Evolutionary conservation across 2,329 filamentous ascomycete genomes (phyloP).

Genomic region (Chrysoporthe austroafricana): DNA sequence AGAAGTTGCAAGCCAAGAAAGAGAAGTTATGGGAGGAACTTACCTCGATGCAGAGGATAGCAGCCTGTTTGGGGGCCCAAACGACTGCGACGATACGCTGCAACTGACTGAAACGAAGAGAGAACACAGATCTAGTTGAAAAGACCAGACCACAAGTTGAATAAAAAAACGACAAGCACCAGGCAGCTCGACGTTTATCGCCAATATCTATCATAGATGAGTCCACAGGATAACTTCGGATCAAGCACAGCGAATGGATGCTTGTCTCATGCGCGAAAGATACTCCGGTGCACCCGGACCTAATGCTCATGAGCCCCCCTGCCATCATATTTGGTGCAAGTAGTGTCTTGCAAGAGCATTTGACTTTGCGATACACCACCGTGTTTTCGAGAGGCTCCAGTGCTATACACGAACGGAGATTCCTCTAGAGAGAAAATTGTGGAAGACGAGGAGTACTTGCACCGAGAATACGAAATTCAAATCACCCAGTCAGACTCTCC

Average conservation of each 20-base stretch:
- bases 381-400: slow-evolving; percentile 12
- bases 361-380: slow-evolving; percentile 12
- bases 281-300: not conserved
- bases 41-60: too few species aligned
- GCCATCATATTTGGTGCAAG: slow-evolving; percentile 16
- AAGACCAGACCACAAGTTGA: slow-evolving; percentile 10
- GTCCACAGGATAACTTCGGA: not conserved
- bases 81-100: too few species aligned
- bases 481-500: too few species aligned
- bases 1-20: too few species aligned
- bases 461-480: too few species aligned
- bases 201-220: slow-evolving; percentile 11
- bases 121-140: slow-evolving; percentile 10
- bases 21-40: too few species aligned
- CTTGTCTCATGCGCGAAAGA: slow-evolving; percentile 15
- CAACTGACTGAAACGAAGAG: not conserved
- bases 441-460: too few species aligned
- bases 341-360: slow-evolving; percentile 17
- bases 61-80: too few species aligned
- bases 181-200: not conserved
- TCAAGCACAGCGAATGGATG: slow-evolving; percentile 3
- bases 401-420: not conserved
- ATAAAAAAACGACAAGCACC: slow-evolving; percentile 8
- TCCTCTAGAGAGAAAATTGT: too few species aligned
- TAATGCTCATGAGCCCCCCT: slow-evolving; percentile 12